phyloP scores from a whole-genome alignment of 2,329 filamentous ascomycete genomes.

The Penicillium sp. region DNA sequence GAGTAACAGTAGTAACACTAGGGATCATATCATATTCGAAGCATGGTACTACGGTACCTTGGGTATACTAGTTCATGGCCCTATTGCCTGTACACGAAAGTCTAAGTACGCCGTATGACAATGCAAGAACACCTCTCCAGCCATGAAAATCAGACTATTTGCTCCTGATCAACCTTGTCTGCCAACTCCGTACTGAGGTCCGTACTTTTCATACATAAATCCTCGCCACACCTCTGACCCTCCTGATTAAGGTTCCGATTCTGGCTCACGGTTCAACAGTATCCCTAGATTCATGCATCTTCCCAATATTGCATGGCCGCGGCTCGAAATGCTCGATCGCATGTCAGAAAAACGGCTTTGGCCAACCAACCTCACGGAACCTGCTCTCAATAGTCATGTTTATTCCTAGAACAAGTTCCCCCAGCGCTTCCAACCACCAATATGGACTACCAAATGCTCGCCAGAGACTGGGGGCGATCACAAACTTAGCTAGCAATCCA shows the following conservation, averaged over 20 bases:
- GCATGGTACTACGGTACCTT: background rate
- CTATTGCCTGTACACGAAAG: background rate
- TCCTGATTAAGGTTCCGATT: background rate
- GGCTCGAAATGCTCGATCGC: background rate
- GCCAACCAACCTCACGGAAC: background rate
- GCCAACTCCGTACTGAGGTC: background rate
- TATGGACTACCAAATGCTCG: background rate
- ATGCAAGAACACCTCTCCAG: no score
- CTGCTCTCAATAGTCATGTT: background rate
- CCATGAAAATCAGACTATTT: background rate
- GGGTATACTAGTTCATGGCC: background rate
- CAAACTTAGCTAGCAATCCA: slow-evolving; percentile 6
- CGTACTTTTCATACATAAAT: background rate
- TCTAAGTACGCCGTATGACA: background rate
- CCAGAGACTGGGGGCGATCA: slow-evolving; percentile 6
- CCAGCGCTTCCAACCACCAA: background rate
- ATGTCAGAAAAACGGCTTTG: no score
- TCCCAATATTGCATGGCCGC: slow-evolving; percentile 3
- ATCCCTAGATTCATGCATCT: slow-evolving; percentile 24
- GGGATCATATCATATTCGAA: background rate
- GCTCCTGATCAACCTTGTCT: background rate
- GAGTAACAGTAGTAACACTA: background rate
- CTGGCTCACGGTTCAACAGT: background rate
- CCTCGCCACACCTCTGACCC: background rate
- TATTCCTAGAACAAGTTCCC: background rate